phyloP scores from a whole-genome alignment of 2,329 filamentous ascomycete species.

The Pseudonectria foliicola region DNA sequence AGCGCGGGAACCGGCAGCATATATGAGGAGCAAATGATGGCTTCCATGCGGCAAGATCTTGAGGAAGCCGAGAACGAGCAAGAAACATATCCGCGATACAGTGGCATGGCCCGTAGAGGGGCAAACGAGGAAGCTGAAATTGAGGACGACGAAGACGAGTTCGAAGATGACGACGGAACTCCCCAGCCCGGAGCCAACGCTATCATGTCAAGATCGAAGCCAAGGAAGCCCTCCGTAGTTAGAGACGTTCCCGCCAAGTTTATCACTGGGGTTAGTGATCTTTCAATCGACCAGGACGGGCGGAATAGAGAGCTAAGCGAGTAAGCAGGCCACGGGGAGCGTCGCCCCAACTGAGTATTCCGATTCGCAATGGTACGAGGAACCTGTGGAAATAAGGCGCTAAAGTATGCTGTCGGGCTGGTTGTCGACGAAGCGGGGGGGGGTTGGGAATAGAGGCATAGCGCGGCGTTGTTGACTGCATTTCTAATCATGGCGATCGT shows the following conservation, averaged over 20 bases:
- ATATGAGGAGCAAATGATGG: conserved; percentile 36
- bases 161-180: conserved; percentile 36
- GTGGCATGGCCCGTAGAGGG: conserved; percentile 23
- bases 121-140: conserved; percentile 29
- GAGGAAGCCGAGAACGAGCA: conserved; percentile 35
- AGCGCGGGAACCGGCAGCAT: conserved; percentile 37
- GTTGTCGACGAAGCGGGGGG: not conserved
- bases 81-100: conserved; percentile 8
- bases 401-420: conserved; percentile 1
- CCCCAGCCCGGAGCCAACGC: conserved; percentile 21
- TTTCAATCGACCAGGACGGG: conserved; percentile 38
- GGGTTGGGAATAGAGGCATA: conserved; percentile 19
- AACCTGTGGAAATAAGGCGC: conserved; percentile 22
- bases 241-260: conserved; percentile 48
- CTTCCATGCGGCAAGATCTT: conserved; percentile 31
- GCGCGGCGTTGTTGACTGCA: conserved; percentile 26
- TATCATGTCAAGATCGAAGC: conserved; percentile 14
- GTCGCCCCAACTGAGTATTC: conserved; percentile 7
- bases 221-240: conserved; percentile 19
- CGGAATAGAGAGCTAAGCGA: conserved; percentile 25
- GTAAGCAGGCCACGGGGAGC: conserved; percentile 12
- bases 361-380: conserved; percentile 12
- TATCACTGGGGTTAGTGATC: conserved; percentile 51
- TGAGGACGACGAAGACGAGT: conserved; percentile 29
- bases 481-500: conserved; percentile 2